These are phyloP conservation scores for Chlorella sp. DNA, from an alignment of 139 green algal species.

Conservation along the genomic window DNA sequence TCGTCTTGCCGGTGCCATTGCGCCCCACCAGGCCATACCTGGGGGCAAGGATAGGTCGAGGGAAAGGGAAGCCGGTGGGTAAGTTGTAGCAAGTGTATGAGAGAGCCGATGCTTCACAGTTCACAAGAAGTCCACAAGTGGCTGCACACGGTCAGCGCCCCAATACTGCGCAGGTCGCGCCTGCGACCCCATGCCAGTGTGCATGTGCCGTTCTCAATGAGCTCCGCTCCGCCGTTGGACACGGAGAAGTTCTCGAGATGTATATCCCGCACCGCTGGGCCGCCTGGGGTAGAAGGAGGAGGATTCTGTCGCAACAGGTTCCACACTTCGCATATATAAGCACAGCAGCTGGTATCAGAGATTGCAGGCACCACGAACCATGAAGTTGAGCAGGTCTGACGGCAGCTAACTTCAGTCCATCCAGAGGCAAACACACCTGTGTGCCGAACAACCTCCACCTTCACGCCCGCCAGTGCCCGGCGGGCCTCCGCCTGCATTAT, in stretches of 20 bases:
- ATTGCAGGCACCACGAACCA: too few relatives aligned
- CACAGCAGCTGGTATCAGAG: too few relatives aligned
- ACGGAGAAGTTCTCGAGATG: constrained; percentile 86
- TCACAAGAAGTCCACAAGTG: too few relatives aligned
- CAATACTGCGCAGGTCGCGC: not conserved
- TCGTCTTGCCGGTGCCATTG: constrained; percentile 93
- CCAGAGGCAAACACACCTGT: not conserved
- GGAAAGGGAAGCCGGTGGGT: too few relatives aligned
- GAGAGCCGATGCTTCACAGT: too few relatives aligned
- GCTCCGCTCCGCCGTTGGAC: constrained; percentile 77
- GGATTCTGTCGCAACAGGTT: not conserved
- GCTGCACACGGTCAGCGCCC: too few relatives aligned
- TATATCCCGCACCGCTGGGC: constrained; percentile 71
- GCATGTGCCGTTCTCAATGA: constrained; percentile 67
- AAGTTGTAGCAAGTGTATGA: too few relatives aligned
- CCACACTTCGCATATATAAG: too few relatives aligned
- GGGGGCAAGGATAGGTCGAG: not conserved
- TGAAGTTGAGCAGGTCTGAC: too few relatives aligned
- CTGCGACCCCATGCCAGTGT: constrained; percentile 78
- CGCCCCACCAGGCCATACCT: constrained; percentile 83
- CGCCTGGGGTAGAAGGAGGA: constrained; percentile 32
- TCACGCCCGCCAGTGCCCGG: constrained; percentile 37
- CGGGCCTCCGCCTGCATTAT: not conserved
- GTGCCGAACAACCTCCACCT: constrained; percentile 60
- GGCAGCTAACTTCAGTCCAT: too few relatives aligned